These are phyloP conservation scores for Stachybotrys echinatus DNA, from an alignment of 2,329 filamentous ascomycete genomes.

Conservation along the genomic window DNA sequence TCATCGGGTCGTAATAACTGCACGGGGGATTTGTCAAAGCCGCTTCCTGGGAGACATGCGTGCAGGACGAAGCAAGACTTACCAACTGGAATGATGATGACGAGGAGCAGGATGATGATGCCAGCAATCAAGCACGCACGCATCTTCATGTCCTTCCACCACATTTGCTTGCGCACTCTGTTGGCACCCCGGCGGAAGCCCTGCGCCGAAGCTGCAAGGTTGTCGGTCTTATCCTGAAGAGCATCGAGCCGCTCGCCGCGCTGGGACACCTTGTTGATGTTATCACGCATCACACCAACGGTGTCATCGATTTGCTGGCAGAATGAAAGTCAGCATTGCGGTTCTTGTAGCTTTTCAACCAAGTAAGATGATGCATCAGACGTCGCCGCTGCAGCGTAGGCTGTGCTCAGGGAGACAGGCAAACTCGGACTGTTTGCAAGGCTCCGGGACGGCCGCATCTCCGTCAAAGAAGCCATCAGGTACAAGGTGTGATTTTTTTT, in stretches of 20 bases:
- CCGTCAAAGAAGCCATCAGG: no score
- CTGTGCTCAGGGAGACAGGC: no score
- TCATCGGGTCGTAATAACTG: conserved; percentile 31
- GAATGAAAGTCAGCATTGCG: not conserved
- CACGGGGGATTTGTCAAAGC: not conserved
- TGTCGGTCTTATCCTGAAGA: conserved; percentile 91
- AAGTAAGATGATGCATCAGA: no score
- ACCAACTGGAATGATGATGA: conserved; percentile 95
- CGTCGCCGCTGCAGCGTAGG: no score
- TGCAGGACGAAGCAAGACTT: conserved; percentile 18
- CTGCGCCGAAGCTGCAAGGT: conserved; percentile 86
- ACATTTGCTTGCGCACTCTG: conserved; percentile 95
- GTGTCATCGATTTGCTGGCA: conserved; percentile 93
- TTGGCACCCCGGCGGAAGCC: conserved; percentile 96
- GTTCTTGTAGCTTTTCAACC: no score
- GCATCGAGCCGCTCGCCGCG: conserved; percentile 85
- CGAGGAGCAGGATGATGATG: conserved; percentile 82
- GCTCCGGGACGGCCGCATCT: no score
- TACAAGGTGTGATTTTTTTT: no score
- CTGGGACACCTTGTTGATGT: conserved; percentile 94
- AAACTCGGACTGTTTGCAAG: no score
- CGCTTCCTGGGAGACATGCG: not conserved
- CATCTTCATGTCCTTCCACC: conserved; percentile 99
- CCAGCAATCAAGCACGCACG: conserved; percentile 90
- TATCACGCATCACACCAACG: conserved; percentile 91